Conservation (phyloP, 305 asterid species). For the Ilex paraguariensis region DNA sequence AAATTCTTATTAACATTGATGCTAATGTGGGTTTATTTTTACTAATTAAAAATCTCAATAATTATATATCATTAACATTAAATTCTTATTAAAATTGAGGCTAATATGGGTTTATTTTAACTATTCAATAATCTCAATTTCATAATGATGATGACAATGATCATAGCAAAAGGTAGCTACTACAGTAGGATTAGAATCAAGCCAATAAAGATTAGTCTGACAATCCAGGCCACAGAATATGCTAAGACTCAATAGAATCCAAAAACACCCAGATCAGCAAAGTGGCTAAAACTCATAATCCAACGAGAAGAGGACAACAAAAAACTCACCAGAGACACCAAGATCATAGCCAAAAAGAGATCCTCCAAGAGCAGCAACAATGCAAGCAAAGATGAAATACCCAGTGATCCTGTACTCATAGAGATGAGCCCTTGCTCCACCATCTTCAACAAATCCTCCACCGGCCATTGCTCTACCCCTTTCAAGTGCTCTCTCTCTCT, state of each 20-base stretch:
- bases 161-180: no score
- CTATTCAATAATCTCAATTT: no score
- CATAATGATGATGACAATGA: no score
- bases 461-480: conserved; percentile 53
- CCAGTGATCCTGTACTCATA: conserved; percentile 65
- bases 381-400: conserved; percentile 63
- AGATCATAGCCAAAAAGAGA: conserved; percentile 85
- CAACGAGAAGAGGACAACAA: not conserved
- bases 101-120: no score
- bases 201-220: not conserved
- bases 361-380: conserved; percentile 75
- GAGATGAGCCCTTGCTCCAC: conserved; percentile 65
- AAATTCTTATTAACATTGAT: no score
- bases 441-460: conserved; percentile 41
- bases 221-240: not conserved
- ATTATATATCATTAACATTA: no score
- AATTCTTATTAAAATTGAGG: no score
- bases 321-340: conserved; percentile 76
- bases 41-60: no score
- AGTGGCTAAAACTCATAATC: not conserved
- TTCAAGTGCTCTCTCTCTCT: no score
- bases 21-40: no score
- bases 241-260: not conserved
- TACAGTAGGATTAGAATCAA: no score
- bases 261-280: not conserved